These are phyloP conservation scores for Gossypium gossypioides DNA, from an alignment of 441 rosid species.

Conservation along the genomic window DNA sequence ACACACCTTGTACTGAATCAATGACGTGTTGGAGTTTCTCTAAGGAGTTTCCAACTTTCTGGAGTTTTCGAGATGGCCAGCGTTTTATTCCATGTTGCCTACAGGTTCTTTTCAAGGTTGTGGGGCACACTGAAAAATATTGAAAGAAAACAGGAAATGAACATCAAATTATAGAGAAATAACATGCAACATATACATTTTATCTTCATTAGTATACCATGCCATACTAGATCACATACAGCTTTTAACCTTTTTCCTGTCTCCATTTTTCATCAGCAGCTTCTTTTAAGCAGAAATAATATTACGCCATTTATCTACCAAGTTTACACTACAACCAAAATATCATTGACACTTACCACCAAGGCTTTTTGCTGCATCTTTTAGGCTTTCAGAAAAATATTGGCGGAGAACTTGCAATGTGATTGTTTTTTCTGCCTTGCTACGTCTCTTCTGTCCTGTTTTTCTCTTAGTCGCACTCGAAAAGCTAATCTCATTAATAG, in stretches of 20 bases:
- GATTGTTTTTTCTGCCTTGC: slow-evolving; percentile 59
- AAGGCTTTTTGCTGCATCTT: slow-evolving; percentile 83
- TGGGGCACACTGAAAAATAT: slow-evolving; percentile 76
- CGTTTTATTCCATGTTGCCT: slow-evolving; percentile 73
- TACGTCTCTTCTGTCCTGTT: slow-evolving; percentile 43
- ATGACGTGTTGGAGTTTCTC: slow-evolving; percentile 70
- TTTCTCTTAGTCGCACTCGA: slow-evolving; percentile 24
- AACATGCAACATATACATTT: neutral
- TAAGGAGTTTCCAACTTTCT: slow-evolving; percentile 78
- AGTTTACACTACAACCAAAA: neutral
- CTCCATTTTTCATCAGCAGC: neutral
- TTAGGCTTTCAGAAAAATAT: slow-evolving; percentile 77
- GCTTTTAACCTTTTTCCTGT: neutral
- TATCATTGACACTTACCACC: slow-evolving; percentile 51
- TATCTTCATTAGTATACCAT: neutral
- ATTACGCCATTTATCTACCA: neutral
- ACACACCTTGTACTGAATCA: slow-evolving; percentile 61
- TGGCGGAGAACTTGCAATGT: slow-evolving; percentile 63
- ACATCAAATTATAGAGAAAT: neutral
- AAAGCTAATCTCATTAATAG: slow-evolving; percentile 39
- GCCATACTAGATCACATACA: neutral
- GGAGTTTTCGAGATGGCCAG: slow-evolving; percentile 90
- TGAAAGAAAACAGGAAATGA: slow-evolving; percentile 6
- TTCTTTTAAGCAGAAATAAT: neutral
- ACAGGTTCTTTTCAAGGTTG: slow-evolving; percentile 88